Base-by-base conservation (phyloP, 352 stramenopile species). In the Pythium rishiriense region DNA sequence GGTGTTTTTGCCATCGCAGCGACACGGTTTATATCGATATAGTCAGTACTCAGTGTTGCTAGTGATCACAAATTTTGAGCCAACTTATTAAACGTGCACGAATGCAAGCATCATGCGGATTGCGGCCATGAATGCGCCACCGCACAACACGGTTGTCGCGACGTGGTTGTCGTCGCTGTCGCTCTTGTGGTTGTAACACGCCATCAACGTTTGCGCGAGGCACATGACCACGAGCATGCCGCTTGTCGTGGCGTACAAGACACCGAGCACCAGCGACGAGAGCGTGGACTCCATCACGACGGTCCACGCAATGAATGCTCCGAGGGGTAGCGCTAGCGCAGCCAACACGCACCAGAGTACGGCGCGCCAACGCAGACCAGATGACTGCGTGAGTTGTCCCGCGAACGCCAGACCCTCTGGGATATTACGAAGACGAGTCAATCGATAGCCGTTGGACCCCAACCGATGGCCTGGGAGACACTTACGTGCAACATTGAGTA, bases 121-220 rank as follows among this genome's bases (percentile, higher is more conserved):
- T 19, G 17, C 25, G 4, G 57, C 57, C 4, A 67, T 35, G 48
- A 69, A 62, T 17, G 69, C 8, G 26, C 64, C 51, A 14, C 67
- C 67, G 8, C 67, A 48, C 0, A 74, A 47, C 39, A 74, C 62
- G 25, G 61, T 70, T 12, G 35, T 25, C 1, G 61, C 62, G 45
- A 67, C 67, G 46, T 42, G 46, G 29, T 24, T 54, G 50, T 24
- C 49, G 24, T 70, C 67, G 54, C 43, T 54, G 1, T 46, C 25
- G 14, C 33, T 50, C n/a, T 67, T 67, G 52, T 65, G 63, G 57
- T 62, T 74, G 67, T 67, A 74, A 53, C 67, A 74, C 29, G 67
- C 61, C 2, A 52, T 64, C 46, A 74, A 51, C 8, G 67, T 59
- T 41, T 74, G 67, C 11, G 67, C 61, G 56, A 74, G 50, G 37